Conservation (phyloP, 352 stramenopile species). For the Chrysophaeum taylorii region DNA sequence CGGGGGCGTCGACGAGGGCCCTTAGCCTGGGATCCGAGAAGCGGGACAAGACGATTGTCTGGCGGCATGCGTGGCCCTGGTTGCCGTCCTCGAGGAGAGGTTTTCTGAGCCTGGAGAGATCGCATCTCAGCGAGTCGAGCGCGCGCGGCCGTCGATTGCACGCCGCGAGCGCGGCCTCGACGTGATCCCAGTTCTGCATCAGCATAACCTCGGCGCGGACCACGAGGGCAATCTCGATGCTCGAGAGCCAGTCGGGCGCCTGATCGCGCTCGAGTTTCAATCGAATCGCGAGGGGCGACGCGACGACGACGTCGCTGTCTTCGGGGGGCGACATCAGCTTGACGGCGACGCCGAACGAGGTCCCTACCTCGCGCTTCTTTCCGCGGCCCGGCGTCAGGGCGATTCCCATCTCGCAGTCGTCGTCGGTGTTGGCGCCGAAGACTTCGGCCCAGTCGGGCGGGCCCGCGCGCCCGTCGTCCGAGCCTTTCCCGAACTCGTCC, state of each 20-base stretch:
- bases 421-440: conserved; percentile 54
- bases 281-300: conserved; percentile 62
- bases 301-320: conserved; percentile 67
- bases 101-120: conserved; percentile 61
- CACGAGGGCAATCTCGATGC: conserved; percentile 61
- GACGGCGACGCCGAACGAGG: conserved; percentile 30
- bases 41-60: conserved; percentile 54
- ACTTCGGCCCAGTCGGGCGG: conserved; percentile 46
- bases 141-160: conserved; percentile 57
- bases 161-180: conserved; percentile 44
- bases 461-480: conserved; percentile 41
- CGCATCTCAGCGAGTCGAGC: conserved; percentile 44
- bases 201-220: conserved; percentile 54
- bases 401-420: conserved; percentile 58
- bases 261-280: conserved; percentile 38
- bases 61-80: conserved; percentile 48
- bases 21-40: conserved; percentile 38
- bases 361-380: conserved; percentile 15
- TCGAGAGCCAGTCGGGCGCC: conserved; percentile 44
- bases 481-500: conserved; percentile 38
- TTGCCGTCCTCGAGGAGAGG: conserved; percentile 57
- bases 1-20: not conserved
- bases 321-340: conserved; percentile 65
- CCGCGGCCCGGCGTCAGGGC: conserved; percentile 36
- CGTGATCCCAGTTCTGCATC: conserved; percentile 77